These are phyloP conservation scores for Arthrobotrys sinensis DNA, from an alignment of 2,329 filamentous ascomycete genomes.

Conservation along the genomic window DNA sequence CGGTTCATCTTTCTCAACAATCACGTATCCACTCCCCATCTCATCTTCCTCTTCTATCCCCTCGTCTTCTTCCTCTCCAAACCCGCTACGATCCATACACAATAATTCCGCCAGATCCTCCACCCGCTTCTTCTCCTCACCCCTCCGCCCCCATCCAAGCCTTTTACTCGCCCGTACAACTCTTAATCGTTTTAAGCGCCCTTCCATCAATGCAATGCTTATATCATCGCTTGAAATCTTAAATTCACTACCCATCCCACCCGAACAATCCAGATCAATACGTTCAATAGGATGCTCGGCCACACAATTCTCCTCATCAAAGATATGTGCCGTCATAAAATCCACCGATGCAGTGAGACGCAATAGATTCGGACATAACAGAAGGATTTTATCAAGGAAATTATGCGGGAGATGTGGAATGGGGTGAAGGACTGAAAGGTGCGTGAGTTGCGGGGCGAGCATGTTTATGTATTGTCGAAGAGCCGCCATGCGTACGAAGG, in stretches of 20 bases:
- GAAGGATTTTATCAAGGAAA: slow-evolving; percentile 63
- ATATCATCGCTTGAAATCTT: slow-evolving; percentile 64
- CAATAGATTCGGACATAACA: slow-evolving; percentile 62
- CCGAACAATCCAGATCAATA: slow-evolving; percentile 63
- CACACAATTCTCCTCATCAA: slow-evolving; percentile 63
- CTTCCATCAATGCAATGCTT: slow-evolving; percentile 64
- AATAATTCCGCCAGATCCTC: slow-evolving; percentile 63
- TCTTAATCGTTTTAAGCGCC: slow-evolving; percentile 61
- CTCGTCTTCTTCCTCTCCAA: slow-evolving; percentile 44
- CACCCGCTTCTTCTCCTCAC: slow-evolving; percentile 55
- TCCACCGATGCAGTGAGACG: slow-evolving; percentile 63
- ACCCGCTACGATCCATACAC: slow-evolving; percentile 61
- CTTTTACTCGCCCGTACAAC: slow-evolving; percentile 62
- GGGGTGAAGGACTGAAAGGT: slow-evolving; percentile 62
- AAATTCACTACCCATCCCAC: slow-evolving; percentile 62
- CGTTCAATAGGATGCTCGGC: slow-evolving; percentile 62
- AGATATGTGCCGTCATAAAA: slow-evolving; percentile 64
- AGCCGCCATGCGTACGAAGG: slow-evolving; percentile 61
- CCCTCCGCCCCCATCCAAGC: slow-evolving; percentile 61
- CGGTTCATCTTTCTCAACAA: slow-evolving; percentile 56
- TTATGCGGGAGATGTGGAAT: slow-evolving; percentile 64
- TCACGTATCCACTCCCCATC: slow-evolving; percentile 43
- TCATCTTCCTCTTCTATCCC: slow-evolving; percentile 56
- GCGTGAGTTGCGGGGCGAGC: slow-evolving; percentile 63
- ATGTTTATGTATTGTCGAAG: slow-evolving; percentile 61